Evolutionary conservation across 768 basidiomycete genomes (phyloP), one percentile per base, ranked within the genome.

Genomic region (Leccinum incarnatum): DNA sequence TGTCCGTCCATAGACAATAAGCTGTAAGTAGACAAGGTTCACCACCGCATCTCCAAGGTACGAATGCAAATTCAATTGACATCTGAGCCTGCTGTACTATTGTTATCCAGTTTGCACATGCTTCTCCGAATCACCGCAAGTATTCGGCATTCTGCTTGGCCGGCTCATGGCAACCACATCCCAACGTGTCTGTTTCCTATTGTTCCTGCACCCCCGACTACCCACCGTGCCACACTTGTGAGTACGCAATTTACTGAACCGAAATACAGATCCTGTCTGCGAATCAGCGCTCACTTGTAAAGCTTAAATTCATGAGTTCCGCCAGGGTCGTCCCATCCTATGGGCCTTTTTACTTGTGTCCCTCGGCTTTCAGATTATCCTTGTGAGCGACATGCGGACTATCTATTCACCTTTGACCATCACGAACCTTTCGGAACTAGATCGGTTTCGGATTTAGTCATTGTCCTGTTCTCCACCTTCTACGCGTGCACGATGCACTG

Each of bases 361-460:
- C 57, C 46, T 30, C 53, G 51, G 53, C 56, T 51, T 55, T 25
- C 57, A 58, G 8, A 7, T 25, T 47, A 21, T 49, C 49, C 42
- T 59, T 34, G 55, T 59, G 70, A 65, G 57, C 62, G 53, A 54
- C 53, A 62, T 53, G 49, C 57, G 57, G 54, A 37, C 58, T 51
- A 69, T 69, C 65, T 55, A 60, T 67, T 51, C 56, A 62, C 55
- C 53, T 56, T 45, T 46, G 50, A 47, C 51, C 53, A 36, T 48
- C 59, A 53, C 57, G 47, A 45, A 56, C n/a, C 53, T 56, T 59
- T 64, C 69, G 71, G 70, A 67, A 61, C 72, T 74, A 73, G 64
- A 66, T 69, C 71, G 72, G 73, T 73, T 73, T 74, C 73, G 72
- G 72, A 71, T 64, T 61, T 70, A 65, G 46, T 51, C 72, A 68